Conservation (phyloP, 495 filamentous ascomycete species). For the Lichina pygmaea region DNA sequence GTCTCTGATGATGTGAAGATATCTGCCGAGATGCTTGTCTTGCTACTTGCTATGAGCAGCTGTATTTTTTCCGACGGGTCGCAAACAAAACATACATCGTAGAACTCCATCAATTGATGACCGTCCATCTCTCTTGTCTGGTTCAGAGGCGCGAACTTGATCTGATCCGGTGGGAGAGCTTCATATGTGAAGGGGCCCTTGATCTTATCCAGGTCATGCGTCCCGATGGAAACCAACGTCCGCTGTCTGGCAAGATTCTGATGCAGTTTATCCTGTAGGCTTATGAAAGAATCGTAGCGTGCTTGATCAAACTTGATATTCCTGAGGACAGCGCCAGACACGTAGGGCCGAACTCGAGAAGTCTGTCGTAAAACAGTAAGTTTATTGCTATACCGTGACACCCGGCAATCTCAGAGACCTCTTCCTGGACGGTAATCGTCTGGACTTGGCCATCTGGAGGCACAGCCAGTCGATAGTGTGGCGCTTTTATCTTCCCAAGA, state of each 20-base stretch:
- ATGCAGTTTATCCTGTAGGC: slow-evolving; percentile 92
- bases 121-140: slow-evolving; percentile 70
- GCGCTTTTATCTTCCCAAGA: slow-evolving; percentile 40
- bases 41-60: slow-evolving; percentile 17
- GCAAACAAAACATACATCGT: slow-evolving; percentile 27
- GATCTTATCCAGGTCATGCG: slow-evolving; percentile 84
- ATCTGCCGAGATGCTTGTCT: slow-evolving; percentile 57
- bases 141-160: slow-evolving; percentile 76
- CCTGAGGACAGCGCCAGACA: slow-evolving; percentile 66
- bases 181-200: slow-evolving; percentile 93
- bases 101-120: slow-evolving; percentile 78
- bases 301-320: slow-evolving; percentile 76
- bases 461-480: slow-evolving; percentile 48
- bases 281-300: slow-evolving; percentile 90
- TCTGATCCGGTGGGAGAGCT: slow-evolving; percentile 71
- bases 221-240: slow-evolving; percentile 85
- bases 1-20: slow-evolving; percentile 79
- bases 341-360: slow-evolving; percentile 52
- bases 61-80: neutral
- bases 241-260: slow-evolving; percentile 83
- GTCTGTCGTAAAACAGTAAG: slow-evolving; percentile 22
- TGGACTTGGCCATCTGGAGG: slow-evolving; percentile 49
- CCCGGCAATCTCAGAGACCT: slow-evolving; percentile 15
- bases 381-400: neutral
- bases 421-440: slow-evolving; percentile 49